phyloP scores from a whole-genome alignment of 164 flowering plant species.

The Vitis cinerea region DNA sequence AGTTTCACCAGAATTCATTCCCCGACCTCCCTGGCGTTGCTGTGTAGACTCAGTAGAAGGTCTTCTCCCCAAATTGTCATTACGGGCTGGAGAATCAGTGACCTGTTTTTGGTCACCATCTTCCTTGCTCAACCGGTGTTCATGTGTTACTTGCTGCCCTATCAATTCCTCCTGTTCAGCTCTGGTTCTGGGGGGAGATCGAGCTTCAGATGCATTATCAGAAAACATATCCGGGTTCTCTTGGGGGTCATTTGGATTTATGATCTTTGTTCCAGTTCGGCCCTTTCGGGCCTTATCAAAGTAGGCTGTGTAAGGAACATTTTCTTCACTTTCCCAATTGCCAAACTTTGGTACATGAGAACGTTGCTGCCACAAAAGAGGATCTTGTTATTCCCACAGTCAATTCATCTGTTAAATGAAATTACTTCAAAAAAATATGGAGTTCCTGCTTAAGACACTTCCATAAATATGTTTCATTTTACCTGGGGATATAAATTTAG shows the following conservation, averaged over 20 bases:
- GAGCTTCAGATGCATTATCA: conserved; percentile 26
- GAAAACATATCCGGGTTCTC: conserved; percentile 52
- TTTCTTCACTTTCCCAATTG: conserved; percentile 73
- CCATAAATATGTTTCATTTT: too few relatives aligned
- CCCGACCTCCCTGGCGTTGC: conserved; percentile 31
- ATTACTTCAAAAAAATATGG: too few relatives aligned
- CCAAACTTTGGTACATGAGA: conserved; percentile 88
- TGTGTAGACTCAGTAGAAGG: conserved; percentile 19
- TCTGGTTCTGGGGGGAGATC: conserved; percentile 25
- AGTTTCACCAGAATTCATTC: conserved; percentile 29
- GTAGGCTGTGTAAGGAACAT: conserved; percentile 79
- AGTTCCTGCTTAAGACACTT: too few relatives aligned
- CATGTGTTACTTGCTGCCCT: conserved; percentile 22
- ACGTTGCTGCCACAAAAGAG: conserved; percentile 44
- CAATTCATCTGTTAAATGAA: too few relatives aligned
- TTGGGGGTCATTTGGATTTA: conserved; percentile 79
- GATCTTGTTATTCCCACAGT: neutral
- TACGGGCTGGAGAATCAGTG: conserved; percentile 34
- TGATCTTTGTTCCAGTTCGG: conserved; percentile 50
- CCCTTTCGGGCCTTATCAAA: conserved; percentile 84
- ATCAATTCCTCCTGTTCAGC: conserved; percentile 28
- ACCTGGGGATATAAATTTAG: too few relatives aligned
- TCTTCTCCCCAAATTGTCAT: conserved; percentile 28
- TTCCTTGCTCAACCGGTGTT: conserved; percentile 39
- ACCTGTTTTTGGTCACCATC: conserved; percentile 34